These are phyloP conservation scores for Candida neerlandica DNA, from an alignment of 1,139 yeast genomes.

Conservation along the genomic window DNA sequence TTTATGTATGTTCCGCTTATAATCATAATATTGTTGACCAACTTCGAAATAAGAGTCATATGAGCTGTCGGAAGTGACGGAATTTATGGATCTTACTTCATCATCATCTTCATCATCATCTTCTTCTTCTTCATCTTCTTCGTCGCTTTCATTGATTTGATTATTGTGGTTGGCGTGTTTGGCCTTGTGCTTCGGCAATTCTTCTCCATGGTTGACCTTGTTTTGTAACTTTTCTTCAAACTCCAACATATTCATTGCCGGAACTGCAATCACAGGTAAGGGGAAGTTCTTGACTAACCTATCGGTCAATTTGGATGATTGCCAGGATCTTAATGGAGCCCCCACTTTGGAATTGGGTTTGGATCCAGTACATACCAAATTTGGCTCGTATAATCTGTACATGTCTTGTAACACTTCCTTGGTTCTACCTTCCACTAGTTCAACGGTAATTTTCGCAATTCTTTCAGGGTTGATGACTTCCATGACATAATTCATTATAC, in stretches of 20 bases:
- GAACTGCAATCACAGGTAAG: conserved; percentile 69
- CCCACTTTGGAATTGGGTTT: conserved; percentile 49
- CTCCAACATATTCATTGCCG: conserved; percentile 60
- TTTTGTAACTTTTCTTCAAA: conserved; percentile 46
- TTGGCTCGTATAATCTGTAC: conserved; percentile 65
- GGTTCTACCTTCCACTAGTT: conserved; percentile 61
- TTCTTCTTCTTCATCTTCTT: not conserved
- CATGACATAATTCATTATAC: conserved; percentile 51
- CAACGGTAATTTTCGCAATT: conserved; percentile 61
- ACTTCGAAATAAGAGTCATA: conserved; percentile 47
- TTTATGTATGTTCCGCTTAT: conserved; percentile 26
- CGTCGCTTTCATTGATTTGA: not conserved
- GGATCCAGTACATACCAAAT: conserved; percentile 62
- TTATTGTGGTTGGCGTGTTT: not conserved
- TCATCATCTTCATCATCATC: conserved; percentile 8
- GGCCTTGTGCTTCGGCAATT: conserved; percentile 1
- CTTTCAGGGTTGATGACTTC: conserved; percentile 49
- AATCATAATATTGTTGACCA: conserved; percentile 32
- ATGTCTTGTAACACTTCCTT: conserved; percentile 60
- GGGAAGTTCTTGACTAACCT: conserved; percentile 64
- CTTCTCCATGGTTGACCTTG: conserved; percentile 19
- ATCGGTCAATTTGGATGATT: conserved; percentile 62
- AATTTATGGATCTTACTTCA: conserved; percentile 22
- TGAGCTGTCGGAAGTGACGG: conserved; percentile 28
- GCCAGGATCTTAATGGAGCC: conserved; percentile 64